Conservation (phyloP, 148 eudicot genomes). For the Fallopia convolvulus region DNA sequence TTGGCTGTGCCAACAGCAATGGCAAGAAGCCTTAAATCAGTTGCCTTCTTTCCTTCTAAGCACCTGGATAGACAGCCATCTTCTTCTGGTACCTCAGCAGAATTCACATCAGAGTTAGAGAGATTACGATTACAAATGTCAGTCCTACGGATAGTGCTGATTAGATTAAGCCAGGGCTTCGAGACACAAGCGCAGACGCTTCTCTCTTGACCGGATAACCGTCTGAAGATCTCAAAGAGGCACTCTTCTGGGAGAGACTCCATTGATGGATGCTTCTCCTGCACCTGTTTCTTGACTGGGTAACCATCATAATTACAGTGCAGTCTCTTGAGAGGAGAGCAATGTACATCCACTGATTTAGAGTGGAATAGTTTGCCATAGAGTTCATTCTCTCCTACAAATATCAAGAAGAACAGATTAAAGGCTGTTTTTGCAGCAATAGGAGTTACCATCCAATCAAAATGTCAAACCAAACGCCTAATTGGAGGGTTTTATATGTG, state of each 20-base stretch:
- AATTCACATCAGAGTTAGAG: slow-evolving; percentile 18
- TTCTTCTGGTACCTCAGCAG: slow-evolving; percentile 27
- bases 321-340: slow-evolving; percentile 46
- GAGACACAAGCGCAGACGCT: slow-evolving; percentile 79
- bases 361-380: slow-evolving; percentile 19
- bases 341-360: slow-evolving; percentile 17
- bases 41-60: slow-evolving; percentile 77
- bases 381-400: slow-evolving; percentile 58
- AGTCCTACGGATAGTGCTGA: slow-evolving; percentile 43
- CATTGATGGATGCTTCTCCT: slow-evolving; percentile 36
- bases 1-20: slow-evolving; percentile 71
- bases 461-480: neutral
- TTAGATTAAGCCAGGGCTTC: slow-evolving; percentile 70
- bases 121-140: slow-evolving; percentile 33
- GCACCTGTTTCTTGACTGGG: slow-evolving; percentile 23
- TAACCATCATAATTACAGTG: slow-evolving; percentile 22
- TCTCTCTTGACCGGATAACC: slow-evolving; percentile 53
- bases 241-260: slow-evolving; percentile 80
- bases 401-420: neutral
- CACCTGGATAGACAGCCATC: slow-evolving; percentile 72
- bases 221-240: slow-evolving; percentile 82
- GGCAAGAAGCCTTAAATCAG: slow-evolving; percentile 75
- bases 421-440: neutral
- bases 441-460: neutral
- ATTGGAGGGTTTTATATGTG: neutral